Base-by-base conservation (phyloP, 345 rosid genomes). In the Euphorbia tirucalli region DNA sequence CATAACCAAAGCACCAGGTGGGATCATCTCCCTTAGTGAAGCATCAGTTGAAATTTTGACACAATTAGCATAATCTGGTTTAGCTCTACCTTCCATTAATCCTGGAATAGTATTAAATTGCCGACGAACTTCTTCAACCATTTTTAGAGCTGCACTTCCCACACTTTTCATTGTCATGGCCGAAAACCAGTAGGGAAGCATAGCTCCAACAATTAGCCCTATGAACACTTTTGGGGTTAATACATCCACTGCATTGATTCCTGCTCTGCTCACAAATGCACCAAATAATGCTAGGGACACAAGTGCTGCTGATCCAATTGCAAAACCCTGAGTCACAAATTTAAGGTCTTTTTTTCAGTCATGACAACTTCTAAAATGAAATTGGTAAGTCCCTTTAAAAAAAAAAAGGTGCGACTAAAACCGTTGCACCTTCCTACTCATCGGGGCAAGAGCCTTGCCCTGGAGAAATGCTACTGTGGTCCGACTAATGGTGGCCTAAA, bases 81-180 rank as follows among this genome's bases (percentile, higher is more conserved):
- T 87, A 27, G 52, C 80, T 50, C 68, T 68, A 15, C 95, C 92
- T 81, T 89, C 94, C 84, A 87, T 84, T 3, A 87, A 83, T 21
- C 95, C 95, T 0, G 95, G 95, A 69, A 89, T 89, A 7, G 90
- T 68, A 31, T 89, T 80, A 86, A 89, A 89, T 25, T 89, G 95
- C 22, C 89, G 79, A 49, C 95, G 81, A 31, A 90, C 95, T 68
- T 86, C 95, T 79, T 89, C 90, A 0, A 89, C 90, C 95, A 89
- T 89, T 73, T 89, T 87, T 39, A 89, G 85, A 16, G 90, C 92
- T 35, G 87, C 84, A 64, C 82, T 89, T 61, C 95, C 95, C 3
- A 89, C 92, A 16, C 92, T 87, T 81, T 89, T 89, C 95, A 89
- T 87, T 70, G 92, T 86, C 92, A 82, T 82, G 74, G 94, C 86